Evolutionary conservation across 2,329 filamentous ascomycete species (phyloP), one percentile per base, ranked within the genome.

Genomic region (Sphaerostilbella broomeana): DNA sequence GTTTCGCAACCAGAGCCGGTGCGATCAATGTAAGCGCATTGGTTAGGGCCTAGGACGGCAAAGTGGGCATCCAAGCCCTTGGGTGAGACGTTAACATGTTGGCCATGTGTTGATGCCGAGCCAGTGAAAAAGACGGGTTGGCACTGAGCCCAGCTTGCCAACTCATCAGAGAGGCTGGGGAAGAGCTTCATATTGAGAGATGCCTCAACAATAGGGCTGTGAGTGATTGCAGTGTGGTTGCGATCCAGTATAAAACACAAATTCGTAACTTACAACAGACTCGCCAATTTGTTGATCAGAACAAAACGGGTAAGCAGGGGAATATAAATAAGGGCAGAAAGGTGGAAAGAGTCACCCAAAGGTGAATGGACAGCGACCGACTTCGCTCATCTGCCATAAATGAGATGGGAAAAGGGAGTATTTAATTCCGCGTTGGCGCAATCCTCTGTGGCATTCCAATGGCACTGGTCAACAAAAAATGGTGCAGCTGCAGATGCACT

Each of bases 1-100:
- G 84, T 89, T 63, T 90, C 85, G 53, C 72, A 79, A 17, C 84
- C 84, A 21, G 79, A 84, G 20, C 84, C 85, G 2, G 80, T 86
- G 44, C 79, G 74, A 54, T 89, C 84, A 40, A 87, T 68, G 54
- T 88, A 89, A 18, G 77, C 80, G 42, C 72, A 73, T n/a, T 67
- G 65, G 45, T 72, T 81, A 20, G 73, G 67, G 7, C 63, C 61
- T 37, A 84, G 64, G 38, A 85, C 65, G 21, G 74, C 68, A 51
- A 85, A 77, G 19, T 79, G 79, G n/a, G 71, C 63, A 13, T 72
- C 67, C 16, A 81, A 70, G 34, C 84, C 84, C 60, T 89, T 87
- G 34, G 85, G 82, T 0, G 83, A 88, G 40, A 87, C 64, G 53
- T 89, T 89, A 65, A 89, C 68, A 63, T 89, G 84, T 3, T 65